Conservation (phyloP, 352 stramenopile species). For the Pseudoperonospora humuli region DNA sequence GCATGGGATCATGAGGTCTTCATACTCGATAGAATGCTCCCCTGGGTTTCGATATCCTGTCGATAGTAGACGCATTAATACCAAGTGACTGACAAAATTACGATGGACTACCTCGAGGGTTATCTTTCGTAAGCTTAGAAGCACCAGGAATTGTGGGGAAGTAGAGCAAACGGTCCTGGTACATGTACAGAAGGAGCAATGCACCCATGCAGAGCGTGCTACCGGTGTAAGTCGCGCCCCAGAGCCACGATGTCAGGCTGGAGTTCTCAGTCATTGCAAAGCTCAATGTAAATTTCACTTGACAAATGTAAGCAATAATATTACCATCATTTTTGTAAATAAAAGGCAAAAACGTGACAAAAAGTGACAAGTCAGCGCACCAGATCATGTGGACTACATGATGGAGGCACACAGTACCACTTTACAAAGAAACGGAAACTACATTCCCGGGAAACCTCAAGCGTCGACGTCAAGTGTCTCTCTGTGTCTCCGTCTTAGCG, state of each 20-base stretch:
- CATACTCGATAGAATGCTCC: slow-evolving; percentile 85
- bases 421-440: no score
- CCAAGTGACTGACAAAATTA: background rate
- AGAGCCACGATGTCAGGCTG: slow-evolving; percentile 44
- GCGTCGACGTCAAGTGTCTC: no score
- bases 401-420: background rate
- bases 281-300: background rate
- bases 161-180: slow-evolving; percentile 80
- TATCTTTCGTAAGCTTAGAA: slow-evolving; percentile 77
- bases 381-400: slow-evolving; percentile 1
- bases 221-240: slow-evolving; percentile 56
- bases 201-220: slow-evolving; percentile 47
- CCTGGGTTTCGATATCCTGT: slow-evolving; percentile 81
- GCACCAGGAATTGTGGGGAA: slow-evolving; percentile 69
- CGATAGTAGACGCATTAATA: slow-evolving; percentile 2
- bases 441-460: no score
- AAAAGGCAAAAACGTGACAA: no score
- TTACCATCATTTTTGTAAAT: no score
- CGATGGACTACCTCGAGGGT: slow-evolving; percentile 43
- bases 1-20: slow-evolving; percentile 82
- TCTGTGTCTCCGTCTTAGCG: background rate
- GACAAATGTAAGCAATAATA: slow-evolving; percentile 2
- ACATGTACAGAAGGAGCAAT: slow-evolving; percentile 71
- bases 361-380: no score
- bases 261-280: slow-evolving; percentile 37